phyloP scores from a whole-genome alignment of 2,329 filamentous ascomycete species.

The Colletotrichum sansevieriae region DNA sequence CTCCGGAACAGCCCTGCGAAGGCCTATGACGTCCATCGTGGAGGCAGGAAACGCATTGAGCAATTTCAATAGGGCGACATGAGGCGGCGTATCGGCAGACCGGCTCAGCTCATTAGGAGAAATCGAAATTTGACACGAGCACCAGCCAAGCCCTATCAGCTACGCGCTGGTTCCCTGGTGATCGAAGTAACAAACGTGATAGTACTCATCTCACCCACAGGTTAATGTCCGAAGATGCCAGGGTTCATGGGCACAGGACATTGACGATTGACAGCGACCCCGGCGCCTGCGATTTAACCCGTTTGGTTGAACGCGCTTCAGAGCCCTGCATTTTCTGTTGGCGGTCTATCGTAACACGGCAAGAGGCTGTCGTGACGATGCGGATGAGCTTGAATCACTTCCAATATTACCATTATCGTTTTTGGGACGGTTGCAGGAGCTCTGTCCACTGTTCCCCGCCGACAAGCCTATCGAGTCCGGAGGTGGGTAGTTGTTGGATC shows the following conservation, averaged over 20 bases:
- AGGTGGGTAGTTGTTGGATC: constrained; percentile 14
- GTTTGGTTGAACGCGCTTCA: constrained; percentile 12
- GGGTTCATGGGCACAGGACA: constrained; percentile 33
- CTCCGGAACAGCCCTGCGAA: constrained; percentile 15
- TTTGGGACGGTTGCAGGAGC: background rate
- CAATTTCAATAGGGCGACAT: constrained; percentile 38
- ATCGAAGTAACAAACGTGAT: constrained; percentile 34
- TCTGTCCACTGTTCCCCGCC: constrained; percentile 15
- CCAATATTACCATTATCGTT: constrained; percentile 8
- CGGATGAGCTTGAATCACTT: constrained; percentile 10
- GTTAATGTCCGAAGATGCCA: constrained; percentile 42
- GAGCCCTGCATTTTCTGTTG: constrained; percentile 21
- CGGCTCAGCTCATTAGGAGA: constrained; percentile 20
- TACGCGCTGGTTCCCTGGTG: constrained; percentile 11
- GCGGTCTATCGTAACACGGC: background rate
- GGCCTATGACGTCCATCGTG: constrained; percentile 36
- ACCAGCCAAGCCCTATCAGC: constrained; percentile 31
- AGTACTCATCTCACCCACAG: constrained; percentile 39
- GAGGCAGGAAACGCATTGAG: constrained; percentile 39
- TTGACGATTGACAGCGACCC: constrained; percentile 23
- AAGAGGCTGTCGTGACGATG: background rate
- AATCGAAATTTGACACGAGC: constrained; percentile 30
- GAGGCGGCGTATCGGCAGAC: constrained; percentile 32
- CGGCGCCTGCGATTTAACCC: constrained; percentile 15
- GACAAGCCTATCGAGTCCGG: constrained; percentile 19